Evolutionary conservation across 805 yeast genomes (phyloP).

Genomic region (Zygosaccharomyces siamensis): DNA sequence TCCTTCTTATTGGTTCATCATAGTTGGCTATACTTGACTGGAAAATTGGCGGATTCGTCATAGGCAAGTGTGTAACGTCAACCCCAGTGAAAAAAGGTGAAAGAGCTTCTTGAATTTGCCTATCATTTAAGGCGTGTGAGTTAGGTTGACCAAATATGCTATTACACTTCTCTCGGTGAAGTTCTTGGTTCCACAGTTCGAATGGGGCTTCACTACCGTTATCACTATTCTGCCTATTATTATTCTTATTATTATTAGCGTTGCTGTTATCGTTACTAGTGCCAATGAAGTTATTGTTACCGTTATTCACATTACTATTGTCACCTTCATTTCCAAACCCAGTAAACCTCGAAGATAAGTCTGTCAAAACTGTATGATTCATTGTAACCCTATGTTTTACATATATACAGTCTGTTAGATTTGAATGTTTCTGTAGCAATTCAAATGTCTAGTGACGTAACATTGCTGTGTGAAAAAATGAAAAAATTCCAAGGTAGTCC

Average conservation of each 20-base stretch:
- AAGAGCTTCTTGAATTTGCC: constrained; percentile 35
- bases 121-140: constrained; percentile 30
- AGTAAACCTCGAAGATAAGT: neutral
- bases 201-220: neutral
- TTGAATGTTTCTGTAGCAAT: neutral
- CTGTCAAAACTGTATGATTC: neutral
- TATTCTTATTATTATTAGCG: neutral
- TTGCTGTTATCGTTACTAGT: neutral
- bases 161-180: neutral
- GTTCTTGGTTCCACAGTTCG: constrained; percentile 1
- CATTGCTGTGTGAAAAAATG: neutral
- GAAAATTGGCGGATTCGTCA: constrained; percentile 44
- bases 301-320: neutral
- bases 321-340: neutral
- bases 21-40: constrained; percentile 38
- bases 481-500: neutral
- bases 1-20: constrained; percentile 32
- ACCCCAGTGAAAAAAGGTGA: constrained; percentile 43
- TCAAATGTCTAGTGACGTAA: neutral
- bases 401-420: neutral
- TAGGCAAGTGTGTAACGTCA: constrained; percentile 41
- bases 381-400: neutral
- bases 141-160: constrained; percentile 10
- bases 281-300: neutral
- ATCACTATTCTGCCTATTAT: neutral